phyloP scores from a whole-genome alignment of 306 rosid genomes.

The Lathyrus tuberosus region DNA sequence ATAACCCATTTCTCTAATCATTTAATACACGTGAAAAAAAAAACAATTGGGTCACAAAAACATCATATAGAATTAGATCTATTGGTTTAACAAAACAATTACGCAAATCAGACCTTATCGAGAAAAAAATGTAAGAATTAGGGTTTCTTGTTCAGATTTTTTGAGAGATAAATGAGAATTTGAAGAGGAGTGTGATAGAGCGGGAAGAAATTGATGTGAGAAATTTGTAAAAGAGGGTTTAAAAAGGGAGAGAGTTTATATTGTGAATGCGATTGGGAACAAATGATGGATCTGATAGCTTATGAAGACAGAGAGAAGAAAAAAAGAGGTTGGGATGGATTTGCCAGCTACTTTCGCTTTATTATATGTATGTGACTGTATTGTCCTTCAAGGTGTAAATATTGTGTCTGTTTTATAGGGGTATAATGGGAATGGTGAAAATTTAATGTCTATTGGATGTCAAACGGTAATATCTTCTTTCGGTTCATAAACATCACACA shows the following conservation, averaged over 20 bases:
- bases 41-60: background rate
- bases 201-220: constrained; percentile 50
- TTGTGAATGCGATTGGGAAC: constrained; percentile 18
- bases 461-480: background rate
- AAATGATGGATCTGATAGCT: constrained; percentile 1
- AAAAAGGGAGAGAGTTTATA: constrained; percentile 34
- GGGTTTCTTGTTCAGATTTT: constrained; percentile 6
- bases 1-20: constrained; percentile 25
- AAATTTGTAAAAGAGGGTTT: constrained; percentile 39
- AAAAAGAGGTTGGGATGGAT: background rate
- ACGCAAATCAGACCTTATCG: constrained; percentile 36
- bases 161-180: background rate
- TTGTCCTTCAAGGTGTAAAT: background rate
- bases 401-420: background rate
- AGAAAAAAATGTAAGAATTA: background rate
- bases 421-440: background rate
- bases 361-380: background rate
- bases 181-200: constrained; percentile 20
- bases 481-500: no score
- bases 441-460: background rate
- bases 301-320: background rate
- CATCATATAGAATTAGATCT: background rate
- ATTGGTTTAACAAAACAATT: background rate
- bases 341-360: constrained; percentile 8
- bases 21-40: background rate